Evolutionary conservation across 2,329 filamentous ascomycete genomes (phyloP), one percentile per base, ranked within the genome.

Genomic region (Cyclaneusma minus): DNA sequence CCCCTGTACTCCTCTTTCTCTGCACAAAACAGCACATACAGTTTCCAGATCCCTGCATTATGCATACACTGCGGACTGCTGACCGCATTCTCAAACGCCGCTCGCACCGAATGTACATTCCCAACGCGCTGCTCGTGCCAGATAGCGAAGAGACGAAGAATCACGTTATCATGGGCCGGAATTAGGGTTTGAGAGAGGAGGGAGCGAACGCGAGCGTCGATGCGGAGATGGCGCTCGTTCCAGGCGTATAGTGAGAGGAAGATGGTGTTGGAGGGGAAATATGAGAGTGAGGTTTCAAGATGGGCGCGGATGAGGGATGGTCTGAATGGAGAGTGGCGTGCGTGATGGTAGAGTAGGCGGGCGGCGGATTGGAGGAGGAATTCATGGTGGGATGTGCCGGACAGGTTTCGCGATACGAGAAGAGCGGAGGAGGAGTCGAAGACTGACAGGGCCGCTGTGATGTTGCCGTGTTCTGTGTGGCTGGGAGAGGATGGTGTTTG

Each of bases 201-300:
- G 5, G 64, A 58, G n/a, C 79, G 70, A 12, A 91, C 68, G 11
- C 81, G 76, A 38, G 91, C 80, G 34, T 83, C 68, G 28, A 89
- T 63, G 13, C 74, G 66, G 22, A 82, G 68, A 6, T 74, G 68
- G 2, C 69, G 60, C 44, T 87, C 75, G 34, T 80, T 73, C 58
- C 74, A 79, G n/a, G 72, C 64, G 35, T 77, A 77, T 1, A 89
- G 53, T 2, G 65, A 58, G 1, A 91, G 60, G 34, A 94, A 75
- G 5, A 82, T 60, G 2, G 71, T 79, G 51, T 93, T 94, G 25
- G 60, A 58, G 0, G 84, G 82, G 45, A 84, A 92, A 5, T 54
- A 45, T 0, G 41, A 39, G 13, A 89, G 56, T 34, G 75, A 78
- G 3, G 58, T 51, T 4, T 56, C 51, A 1, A 93, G 52, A 8